Evolutionary conservation across 164 flowering plant genomes (phyloP).

Genomic region (Protea cynaroides): DNA sequence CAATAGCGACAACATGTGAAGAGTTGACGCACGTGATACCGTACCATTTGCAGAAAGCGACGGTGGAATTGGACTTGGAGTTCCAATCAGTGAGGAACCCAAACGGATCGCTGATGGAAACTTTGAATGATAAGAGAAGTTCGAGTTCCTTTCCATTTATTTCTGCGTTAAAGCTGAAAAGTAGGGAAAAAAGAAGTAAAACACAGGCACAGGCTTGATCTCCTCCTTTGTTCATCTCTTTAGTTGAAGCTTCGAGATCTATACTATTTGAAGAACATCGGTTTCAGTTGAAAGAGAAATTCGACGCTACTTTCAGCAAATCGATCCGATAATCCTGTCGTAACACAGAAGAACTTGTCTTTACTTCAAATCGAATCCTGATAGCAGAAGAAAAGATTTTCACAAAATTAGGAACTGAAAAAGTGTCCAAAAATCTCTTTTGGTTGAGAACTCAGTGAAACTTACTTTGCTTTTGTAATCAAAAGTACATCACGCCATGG

Average conservation of each 20-base stretch:
- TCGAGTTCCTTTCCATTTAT: constrained; percentile 30
- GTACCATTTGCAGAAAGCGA: constrained; percentile 47
- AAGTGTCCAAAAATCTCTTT: too few relatives aligned
- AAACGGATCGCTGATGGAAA: constrained; percentile 45
- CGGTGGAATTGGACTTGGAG: constrained; percentile 42
- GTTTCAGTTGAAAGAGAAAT: neutral
- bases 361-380: too few relatives aligned
- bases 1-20: constrained; percentile 37
- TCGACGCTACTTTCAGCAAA: neutral
- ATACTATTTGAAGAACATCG: neutral
- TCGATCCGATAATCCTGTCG: neutral
- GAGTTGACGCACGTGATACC: constrained; percentile 53
- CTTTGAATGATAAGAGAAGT: constrained; percentile 51
- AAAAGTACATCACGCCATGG: neutral
- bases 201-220: neutral
- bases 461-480: neutral
- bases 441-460: too few relatives aligned
- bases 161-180: constrained; percentile 8
- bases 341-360: neutral
- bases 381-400: too few relatives aligned
- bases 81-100: constrained; percentile 49
- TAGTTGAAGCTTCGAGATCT: neutral
- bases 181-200: constrained; percentile 8
- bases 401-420: too few relatives aligned
- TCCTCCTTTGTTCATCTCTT: constrained; percentile 11